phyloP scores from a whole-genome alignment of 2,329 filamentous ascomycete species.

The Tolypocladium ophioglossoides region DNA sequence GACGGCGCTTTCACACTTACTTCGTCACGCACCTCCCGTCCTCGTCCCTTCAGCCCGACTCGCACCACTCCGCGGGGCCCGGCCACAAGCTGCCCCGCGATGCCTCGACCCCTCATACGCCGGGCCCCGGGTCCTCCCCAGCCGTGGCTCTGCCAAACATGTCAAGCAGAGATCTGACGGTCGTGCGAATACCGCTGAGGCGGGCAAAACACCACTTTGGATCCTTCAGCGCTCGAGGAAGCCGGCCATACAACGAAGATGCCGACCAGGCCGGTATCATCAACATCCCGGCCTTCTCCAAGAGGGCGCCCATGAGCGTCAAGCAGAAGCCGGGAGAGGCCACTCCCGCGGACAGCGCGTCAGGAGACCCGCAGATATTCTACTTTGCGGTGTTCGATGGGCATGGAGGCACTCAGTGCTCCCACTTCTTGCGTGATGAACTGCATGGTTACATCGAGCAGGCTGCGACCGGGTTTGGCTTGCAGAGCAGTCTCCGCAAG shows the following conservation, averaged over 20 bases:
- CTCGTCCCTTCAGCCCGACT: slow-evolving; percentile 85
- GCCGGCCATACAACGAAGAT: slow-evolving; percentile 85
- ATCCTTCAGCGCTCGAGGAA: slow-evolving; percentile 66
- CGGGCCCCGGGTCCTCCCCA: slow-evolving; percentile 41
- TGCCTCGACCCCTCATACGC: slow-evolving; percentile 69
- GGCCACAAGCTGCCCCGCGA: slow-evolving; percentile 82
- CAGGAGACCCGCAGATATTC: slow-evolving; percentile 90
- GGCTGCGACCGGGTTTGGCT: slow-evolving; percentile 62
- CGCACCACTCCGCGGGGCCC: slow-evolving; percentile 48
- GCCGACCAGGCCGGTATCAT: slow-evolving; percentile 90
- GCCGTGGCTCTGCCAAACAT: slow-evolving; percentile 50
- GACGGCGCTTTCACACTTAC: slow-evolving; percentile 76
- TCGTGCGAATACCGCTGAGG: slow-evolving; percentile 86
- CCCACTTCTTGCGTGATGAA: slow-evolving; percentile 72
- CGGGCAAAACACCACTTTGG: slow-evolving; percentile 97
- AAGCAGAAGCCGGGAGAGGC: slow-evolving; percentile 44
- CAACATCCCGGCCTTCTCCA: slow-evolving; percentile 86
- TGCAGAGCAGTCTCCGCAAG: slow-evolving; percentile 62
- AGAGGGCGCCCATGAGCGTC: slow-evolving; percentile 59
- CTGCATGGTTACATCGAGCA: slow-evolving; percentile 85
- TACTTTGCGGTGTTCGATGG: slow-evolving; percentile 97
- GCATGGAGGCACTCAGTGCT: slow-evolving; percentile 84
- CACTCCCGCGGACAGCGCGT: slow-evolving; percentile 63
- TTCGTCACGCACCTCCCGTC: slow-evolving; percentile 94
- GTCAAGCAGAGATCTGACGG: slow-evolving; percentile 66